Percentiles rank a stretch among this genome's conserved stretches.
phyloP scores from a whole-genome alignment of 352 stramenopile genomes.

The Nothophytophthora sp. region DNA sequence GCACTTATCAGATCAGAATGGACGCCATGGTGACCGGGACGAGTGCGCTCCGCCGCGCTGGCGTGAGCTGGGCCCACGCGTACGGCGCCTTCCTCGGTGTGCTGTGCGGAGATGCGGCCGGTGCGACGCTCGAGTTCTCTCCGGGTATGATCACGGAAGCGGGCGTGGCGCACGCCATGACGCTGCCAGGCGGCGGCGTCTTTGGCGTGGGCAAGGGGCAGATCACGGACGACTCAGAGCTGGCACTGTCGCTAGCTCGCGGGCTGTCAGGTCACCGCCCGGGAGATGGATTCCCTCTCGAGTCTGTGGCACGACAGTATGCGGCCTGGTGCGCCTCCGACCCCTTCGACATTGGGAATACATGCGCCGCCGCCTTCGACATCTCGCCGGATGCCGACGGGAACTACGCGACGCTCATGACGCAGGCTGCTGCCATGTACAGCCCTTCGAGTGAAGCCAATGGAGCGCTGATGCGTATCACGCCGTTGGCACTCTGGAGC shows the following conservation, averaged over 20 bases:
- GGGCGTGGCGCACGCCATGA: slow-evolving; percentile 33
- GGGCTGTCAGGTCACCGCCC: slow-evolving; percentile 26
- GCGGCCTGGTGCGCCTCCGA: slow-evolving; percentile 31
- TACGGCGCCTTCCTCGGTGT: slow-evolving; percentile 52
- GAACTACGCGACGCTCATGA: slow-evolving; percentile 29
- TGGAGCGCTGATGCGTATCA: slow-evolving; percentile 54
- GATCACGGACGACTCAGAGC: slow-evolving; percentile 69
- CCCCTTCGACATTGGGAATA: slow-evolving; percentile 59
- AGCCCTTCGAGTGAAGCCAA: slow-evolving; percentile 49
- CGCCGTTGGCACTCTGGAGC: slow-evolving; percentile 47
- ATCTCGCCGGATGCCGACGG: slow-evolving; percentile 12
- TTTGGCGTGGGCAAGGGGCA: slow-evolving; percentile 42
- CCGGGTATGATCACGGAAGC: slow-evolving; percentile 20
- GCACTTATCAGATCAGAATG: too few species aligned
- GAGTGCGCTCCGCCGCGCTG: slow-evolving; percentile 2
- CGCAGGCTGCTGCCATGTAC: slow-evolving; percentile 13
- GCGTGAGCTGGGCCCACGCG: slow-evolving; percentile 28
- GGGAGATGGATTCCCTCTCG: slow-evolving; percentile 30
- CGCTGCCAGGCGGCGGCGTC: slow-evolving; percentile 52
- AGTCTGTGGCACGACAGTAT: slow-evolving; percentile 44
- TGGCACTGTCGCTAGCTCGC: slow-evolving; percentile 44
- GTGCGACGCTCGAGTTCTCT: slow-evolving; percentile 56
- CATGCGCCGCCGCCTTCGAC: slow-evolving; percentile 42
- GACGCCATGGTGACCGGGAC: slow-evolving; percentile 9
- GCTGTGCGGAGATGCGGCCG: slow-evolving; percentile 51